A percentile compares a stretch with the other conserved stretches of the same genome.
Evolutionary conservation across 805 yeast genomes (phyloP).

Genomic region (Schizosaccharomyces octosporus): DNA sequence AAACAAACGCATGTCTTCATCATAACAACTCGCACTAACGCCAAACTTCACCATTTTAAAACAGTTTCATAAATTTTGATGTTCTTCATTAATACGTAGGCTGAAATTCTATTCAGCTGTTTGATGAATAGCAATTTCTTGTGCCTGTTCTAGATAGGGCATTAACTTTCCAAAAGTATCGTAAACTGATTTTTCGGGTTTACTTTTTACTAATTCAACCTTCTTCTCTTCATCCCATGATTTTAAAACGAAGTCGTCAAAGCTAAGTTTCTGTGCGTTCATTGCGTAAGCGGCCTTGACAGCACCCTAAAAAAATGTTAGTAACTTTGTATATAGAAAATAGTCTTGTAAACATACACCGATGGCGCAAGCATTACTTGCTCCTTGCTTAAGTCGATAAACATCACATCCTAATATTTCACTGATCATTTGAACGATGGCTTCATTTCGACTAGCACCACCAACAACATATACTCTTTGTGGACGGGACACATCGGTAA

Average conservation of each 20-base stretch:
- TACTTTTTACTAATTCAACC: neutral
- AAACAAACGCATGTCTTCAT: no score
- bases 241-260: neutral
- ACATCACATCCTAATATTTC: conserved; percentile 54
- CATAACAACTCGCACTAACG: no score
- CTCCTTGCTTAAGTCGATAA: conserved; percentile 35
- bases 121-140: neutral
- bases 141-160: neutral
- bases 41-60: no score
- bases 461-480: conserved; percentile 61
- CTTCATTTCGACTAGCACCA: conserved; percentile 52
- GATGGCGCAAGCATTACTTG: conserved; percentile 68
- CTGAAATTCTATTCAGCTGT: neutral
- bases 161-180: neutral
- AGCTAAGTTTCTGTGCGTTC: neutral
- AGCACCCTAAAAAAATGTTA: neutral
- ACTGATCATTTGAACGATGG: conserved; percentile 46
- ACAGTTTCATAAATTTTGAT: no score
- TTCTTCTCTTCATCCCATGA: neutral
- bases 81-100: no score
- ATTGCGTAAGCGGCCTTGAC: neutral
- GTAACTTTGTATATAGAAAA: neutral
- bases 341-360: conserved; percentile 18
- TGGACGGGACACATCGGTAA: conserved; percentile 28
- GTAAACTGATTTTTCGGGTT: neutral